Base-by-base conservation (phyloP, 2,329 filamentous ascomycete species). In the Xylariomycetidae sp. region DNA sequence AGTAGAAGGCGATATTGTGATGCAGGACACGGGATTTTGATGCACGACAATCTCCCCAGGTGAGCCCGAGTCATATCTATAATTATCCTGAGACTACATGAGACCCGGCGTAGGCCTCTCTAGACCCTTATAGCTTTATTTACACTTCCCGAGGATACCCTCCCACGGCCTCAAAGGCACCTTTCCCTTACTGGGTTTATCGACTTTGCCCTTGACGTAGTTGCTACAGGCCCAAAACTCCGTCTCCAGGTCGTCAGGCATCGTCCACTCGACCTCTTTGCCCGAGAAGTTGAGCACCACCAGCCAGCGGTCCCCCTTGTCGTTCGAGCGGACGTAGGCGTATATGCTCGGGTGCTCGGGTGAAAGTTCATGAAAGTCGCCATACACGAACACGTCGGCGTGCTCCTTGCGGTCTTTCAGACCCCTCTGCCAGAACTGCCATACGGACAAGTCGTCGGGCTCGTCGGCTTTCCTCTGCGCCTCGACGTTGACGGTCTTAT, bases 391-490 rank as follows among this genome's bases (percentile, higher is more conserved):
- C 7, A 79, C 53, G 27, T 77, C 69, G 12, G 65, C 65, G 48
- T 78, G 63, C 41, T 69, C 56, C 54, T 76, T 78, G 28, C 80
- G 65, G 27, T 76, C 59, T 34, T 47, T 50, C 26, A 84, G 58
- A 44, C 71, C 67, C 28, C 61, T 55, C 55, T 71, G 72, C 76
- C 80, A 85, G 56, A 81, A 84, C 25, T 69, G 63, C 32, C 78
- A 63, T 3, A 81, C 72, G 7, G 69, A 72, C 12, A 13, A 46
- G 16, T 66, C 66, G 1, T 55, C 38, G 0, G 55, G 40, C 18
- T 70, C 61, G 0, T 60, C 40, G 0, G 39, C 36, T 23, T 34
- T 35, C 30, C 60, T 44, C 50, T 85, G 80, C 2, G 64, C 61
- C 9, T 68, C 66, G 1, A 76, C 79, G 38, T 85, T 83, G 51